These are phyloP conservation scores for Aspergillus pseudotamarii DNA, from an alignment of 2,329 filamentous ascomycete genomes.

Conservation along the genomic window DNA sequence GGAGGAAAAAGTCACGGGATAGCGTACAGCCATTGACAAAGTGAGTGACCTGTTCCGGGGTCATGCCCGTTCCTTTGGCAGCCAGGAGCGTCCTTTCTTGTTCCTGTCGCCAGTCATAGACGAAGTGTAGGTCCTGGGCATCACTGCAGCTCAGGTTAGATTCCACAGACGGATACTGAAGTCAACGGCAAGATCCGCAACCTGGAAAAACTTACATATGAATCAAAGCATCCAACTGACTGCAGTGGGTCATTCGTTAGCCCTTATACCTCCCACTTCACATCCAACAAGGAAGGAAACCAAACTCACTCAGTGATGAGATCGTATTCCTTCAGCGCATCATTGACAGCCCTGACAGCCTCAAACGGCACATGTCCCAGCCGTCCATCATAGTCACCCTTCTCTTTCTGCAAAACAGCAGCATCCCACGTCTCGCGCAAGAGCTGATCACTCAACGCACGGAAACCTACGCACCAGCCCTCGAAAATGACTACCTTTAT, in stretches of 20 bases:
- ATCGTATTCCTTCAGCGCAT: conserved; percentile 61
- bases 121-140: conserved; percentile 71
- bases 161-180: neutral
- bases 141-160: conserved; percentile 49
- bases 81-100: conserved; percentile 74
- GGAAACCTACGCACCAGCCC: conserved; percentile 90
- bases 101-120: conserved; percentile 82
- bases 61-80: conserved; percentile 75
- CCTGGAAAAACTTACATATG: conserved; percentile 54
- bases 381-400: conserved; percentile 54
- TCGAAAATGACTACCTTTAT: conserved; percentile 76
- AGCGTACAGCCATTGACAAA: conserved; percentile 70
- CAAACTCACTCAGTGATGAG: conserved; percentile 53
- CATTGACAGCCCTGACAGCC: conserved; percentile 62
- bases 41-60: conserved; percentile 71
- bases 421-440: conserved; percentile 58
- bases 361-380: conserved; percentile 58
- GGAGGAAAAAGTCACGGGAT: neutral
- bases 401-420: conserved; percentile 49
- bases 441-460: conserved; percentile 59
- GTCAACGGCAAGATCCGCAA: neutral
- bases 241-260: conserved; percentile 28
- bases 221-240: conserved; percentile 63
- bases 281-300: neutral
- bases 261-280: neutral